phyloP scores from a whole-genome alignment of 768 basidiomycete species.

The Leccinum disarticulatum region DNA sequence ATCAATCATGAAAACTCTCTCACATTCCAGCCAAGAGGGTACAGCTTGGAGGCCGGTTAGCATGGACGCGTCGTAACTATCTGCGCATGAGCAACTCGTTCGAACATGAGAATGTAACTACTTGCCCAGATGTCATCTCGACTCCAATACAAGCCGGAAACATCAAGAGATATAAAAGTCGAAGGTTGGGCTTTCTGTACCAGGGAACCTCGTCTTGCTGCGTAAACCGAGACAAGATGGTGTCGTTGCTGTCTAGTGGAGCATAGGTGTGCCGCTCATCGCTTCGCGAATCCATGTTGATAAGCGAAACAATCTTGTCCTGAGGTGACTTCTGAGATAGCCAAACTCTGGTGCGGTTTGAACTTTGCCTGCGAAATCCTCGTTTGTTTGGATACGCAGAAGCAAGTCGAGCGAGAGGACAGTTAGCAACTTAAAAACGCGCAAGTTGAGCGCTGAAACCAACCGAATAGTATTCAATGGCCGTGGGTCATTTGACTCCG shows the following conservation, averaged over 20 bases:
- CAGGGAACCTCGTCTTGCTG: slow-evolving; percentile 30
- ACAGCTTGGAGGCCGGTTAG: background rate
- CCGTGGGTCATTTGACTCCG: background rate
- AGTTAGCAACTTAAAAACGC: background rate
- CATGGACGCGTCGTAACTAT: background rate
- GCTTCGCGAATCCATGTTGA: background rate
- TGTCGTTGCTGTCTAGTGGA: background rate
- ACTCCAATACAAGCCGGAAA: background rate
- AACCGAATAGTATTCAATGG: too few species aligned
- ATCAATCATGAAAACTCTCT: background rate
- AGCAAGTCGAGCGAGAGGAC: background rate
- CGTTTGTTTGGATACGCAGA: background rate
- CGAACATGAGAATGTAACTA: background rate
- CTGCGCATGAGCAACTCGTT: background rate
- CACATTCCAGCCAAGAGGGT: background rate
- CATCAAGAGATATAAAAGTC: background rate
- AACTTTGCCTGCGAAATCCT: background rate
- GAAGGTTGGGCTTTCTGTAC: slow-evolving; percentile 52
- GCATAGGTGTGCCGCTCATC: background rate
- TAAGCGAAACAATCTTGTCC: background rate
- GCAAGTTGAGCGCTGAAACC: background rate
- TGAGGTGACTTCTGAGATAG: background rate
- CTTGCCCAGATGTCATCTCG: background rate
- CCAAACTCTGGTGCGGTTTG: background rate
- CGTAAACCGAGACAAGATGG: slow-evolving; percentile 1